Conservation (phyloP, 257 asterid genomes). For the Cordia subcordata region DNA sequence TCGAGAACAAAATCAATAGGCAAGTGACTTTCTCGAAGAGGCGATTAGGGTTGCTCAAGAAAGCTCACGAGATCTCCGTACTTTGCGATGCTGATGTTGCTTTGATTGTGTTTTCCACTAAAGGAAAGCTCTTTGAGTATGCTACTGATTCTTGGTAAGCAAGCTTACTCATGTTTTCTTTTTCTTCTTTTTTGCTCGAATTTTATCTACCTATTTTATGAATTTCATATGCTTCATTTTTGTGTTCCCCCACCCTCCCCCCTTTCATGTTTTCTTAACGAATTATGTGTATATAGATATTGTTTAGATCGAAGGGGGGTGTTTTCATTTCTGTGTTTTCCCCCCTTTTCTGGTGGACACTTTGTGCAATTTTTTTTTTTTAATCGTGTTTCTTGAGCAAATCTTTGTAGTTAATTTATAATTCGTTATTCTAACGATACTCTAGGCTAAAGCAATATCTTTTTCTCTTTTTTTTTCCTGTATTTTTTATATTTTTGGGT, state of each 20-base stretch:
- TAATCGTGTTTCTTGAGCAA: too few relatives aligned
- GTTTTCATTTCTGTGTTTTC: too few relatives aligned
- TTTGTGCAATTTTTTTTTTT: too few relatives aligned
- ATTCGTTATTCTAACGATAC: too few relatives aligned
- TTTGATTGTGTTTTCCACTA: slow-evolving; percentile 67
- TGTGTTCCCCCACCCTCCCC: neutral
- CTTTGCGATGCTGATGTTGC: slow-evolving; percentile 90
- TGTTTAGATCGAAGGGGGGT: neutral
- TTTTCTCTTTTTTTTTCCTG: too few relatives aligned
- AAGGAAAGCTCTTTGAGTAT: slow-evolving; percentile 73
- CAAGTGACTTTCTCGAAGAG: slow-evolving; percentile 85
- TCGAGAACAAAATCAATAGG: slow-evolving; percentile 78
- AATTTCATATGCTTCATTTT: neutral
- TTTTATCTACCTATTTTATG: neutral
- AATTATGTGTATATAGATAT: too few relatives aligned
- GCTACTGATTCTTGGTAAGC: slow-evolving; percentile 78
- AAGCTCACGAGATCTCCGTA: slow-evolving; percentile 83
- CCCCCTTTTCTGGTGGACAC: too few relatives aligned
- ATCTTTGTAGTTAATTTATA: too few relatives aligned
- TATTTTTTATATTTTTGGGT: too few relatives aligned
- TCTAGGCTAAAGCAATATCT: too few relatives aligned
- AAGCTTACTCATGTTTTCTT: too few relatives aligned
- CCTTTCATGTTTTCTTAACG: neutral
- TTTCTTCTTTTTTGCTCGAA: neutral
- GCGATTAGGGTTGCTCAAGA: slow-evolving; percentile 68